phyloP scores from a whole-genome alignment of 2,329 filamentous ascomycete species.

The Exophiala oligosperma region DNA sequence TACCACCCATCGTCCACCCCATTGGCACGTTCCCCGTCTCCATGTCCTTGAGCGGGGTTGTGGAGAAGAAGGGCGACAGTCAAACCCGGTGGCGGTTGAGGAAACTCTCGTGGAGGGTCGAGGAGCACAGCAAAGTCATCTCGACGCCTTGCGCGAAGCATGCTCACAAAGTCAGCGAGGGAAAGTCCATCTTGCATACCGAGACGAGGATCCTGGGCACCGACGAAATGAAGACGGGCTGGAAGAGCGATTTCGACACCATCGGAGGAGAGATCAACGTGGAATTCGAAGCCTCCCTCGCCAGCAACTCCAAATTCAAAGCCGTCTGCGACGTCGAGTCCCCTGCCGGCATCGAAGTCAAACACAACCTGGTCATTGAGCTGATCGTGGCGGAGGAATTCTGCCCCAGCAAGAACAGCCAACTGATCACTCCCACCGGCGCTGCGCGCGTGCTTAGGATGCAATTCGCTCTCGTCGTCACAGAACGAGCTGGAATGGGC shows the following conservation, averaged over 20 bases:
- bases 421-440: conserved; percentile 79
- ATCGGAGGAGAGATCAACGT: conserved; percentile 76
- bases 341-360: conserved; percentile 72
- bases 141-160: conserved; percentile 81
- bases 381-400: conserved; percentile 94
- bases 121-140: conserved; percentile 78
- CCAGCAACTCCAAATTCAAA: conserved; percentile 55
- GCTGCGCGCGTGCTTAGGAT: conserved; percentile 88
- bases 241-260: conserved; percentile 76
- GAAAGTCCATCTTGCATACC: conserved; percentile 71
- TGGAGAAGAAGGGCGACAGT: conserved; percentile 66
- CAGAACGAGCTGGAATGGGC: conserved; percentile 79
- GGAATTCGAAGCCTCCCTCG: conserved; percentile 68
- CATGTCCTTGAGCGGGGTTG: conserved; percentile 83
- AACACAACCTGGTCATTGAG: conserved; percentile 85
- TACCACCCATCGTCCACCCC: conserved; percentile 81
- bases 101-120: conserved; percentile 89
- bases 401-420: conserved; percentile 66
- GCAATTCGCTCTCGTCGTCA: conserved; percentile 81
- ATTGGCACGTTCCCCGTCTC: conserved; percentile 77
- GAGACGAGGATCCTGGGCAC: conserved; percentile 76
- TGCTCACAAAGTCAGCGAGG: conserved; percentile 61
- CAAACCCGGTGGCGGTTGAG: conserved; percentile 86
- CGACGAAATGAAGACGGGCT: conserved; percentile 80
- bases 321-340: conserved; percentile 78